Base-by-base conservation (phyloP, 257 asterid species). In the Cordia subcordata region DNA sequence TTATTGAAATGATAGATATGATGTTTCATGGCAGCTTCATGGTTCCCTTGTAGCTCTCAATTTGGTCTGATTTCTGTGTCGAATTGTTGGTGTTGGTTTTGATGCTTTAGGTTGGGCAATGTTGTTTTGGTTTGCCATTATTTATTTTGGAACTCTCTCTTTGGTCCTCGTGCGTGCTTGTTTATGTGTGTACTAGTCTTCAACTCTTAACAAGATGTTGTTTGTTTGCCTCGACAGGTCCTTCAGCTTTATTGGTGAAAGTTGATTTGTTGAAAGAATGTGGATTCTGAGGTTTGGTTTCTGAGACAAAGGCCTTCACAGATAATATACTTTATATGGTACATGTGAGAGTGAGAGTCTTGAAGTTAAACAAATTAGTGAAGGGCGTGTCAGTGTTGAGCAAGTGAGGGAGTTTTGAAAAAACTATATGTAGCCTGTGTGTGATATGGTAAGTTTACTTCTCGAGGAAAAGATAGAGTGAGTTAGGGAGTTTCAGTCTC, bases 201-300 rank as follows among this genome's bases (percentile, higher is more conserved):
- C 68, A 72, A 55, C 94, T 75, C 56, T 68, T 72, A 69, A 68
- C 79, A 49, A 83, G 71, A 63, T 64, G 27, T 53, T 60, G 72
- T 65, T 49, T 78, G 77, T 71, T 80, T 77, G 67, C 79, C 80
- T 71, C 77, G 69, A 66, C 79, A 76, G 94, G 82, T 76, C 63
- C 50, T 57, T 64, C 64, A 58, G 47, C 66, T 68, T 61, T 81
- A 72, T 68, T 74, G 88, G 80, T 60, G 62, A 50, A 39, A 65
- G 56, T 33, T 23, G 33, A 58, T 15, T 32, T 22, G 20, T 47
- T 63, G 57, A 53, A 66, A 35, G 74, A 75, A 73, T 67, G 76
- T 75, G 70, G 77, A 55, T 62, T 69, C 58, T 72, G 73, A 66
- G 50, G 56, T 44, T 62, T 69, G 78, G 58, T 49, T 69, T 27